phyloP scores from a whole-genome alignment of 2,329 filamentous ascomycete genomes.

The Aspergillus brasiliensis region DNA sequence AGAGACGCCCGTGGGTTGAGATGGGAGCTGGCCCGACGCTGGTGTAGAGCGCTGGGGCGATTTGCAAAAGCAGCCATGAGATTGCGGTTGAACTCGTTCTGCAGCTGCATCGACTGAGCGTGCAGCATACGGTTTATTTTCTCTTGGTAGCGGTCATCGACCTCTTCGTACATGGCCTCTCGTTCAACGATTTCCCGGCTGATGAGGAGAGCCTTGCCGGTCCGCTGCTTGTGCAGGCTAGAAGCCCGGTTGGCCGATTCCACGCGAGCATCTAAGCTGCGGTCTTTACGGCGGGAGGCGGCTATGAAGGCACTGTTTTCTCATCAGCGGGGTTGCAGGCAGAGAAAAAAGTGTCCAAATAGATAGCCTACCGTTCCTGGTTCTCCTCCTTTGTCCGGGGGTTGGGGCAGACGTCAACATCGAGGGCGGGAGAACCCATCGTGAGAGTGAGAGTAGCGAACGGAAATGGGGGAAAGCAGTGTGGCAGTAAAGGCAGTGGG shows the following conservation, averaged over 20 bases:
- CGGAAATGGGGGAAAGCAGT: not conserved
- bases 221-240: conserved; percentile 86
- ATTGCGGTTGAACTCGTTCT: conserved; percentile 41
- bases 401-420: conserved; percentile 35
- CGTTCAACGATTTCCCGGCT: conserved; percentile 84
- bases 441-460: not conserved
- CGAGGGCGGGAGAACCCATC: conserved; percentile 31
- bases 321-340: conserved; percentile 1
- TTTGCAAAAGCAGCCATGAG: conserved; percentile 34
- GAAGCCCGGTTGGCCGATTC: conserved; percentile 86
- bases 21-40: conserved; percentile 28
- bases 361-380: conserved; percentile 45
- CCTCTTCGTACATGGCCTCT: conserved; percentile 96
- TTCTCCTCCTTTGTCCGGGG: conserved; percentile 48
- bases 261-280: conserved; percentile 82
- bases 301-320: conserved; percentile 78
- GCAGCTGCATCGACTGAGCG: conserved; percentile 40
- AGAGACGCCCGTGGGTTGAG: conserved; percentile 30
- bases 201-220: conserved; percentile 78
- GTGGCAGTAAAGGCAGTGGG: not conserved
- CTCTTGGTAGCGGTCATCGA: conserved; percentile 70
- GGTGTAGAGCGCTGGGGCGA: conserved; percentile 25
- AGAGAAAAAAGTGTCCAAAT: not conserved
- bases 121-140: conserved; percentile 44
- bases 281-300: conserved; percentile 81